Base-by-base conservation (phyloP, 768 basidiomycete species). In the Grammothele lineata region DNA sequence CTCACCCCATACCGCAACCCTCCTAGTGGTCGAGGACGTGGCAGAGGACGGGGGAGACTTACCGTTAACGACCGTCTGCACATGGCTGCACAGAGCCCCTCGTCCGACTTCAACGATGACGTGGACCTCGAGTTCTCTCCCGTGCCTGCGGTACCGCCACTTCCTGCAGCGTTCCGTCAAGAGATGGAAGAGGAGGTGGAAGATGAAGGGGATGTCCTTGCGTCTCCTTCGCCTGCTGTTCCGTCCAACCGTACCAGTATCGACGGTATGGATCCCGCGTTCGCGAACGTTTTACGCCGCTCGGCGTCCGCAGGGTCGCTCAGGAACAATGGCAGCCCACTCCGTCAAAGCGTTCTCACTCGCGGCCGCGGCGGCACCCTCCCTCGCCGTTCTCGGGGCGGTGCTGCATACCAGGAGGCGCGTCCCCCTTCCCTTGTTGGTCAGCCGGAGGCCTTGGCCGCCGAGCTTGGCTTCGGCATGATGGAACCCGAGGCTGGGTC, bases 201-300 rank as follows among this genome's bases (percentile, higher is more conserved):
- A 6, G 67, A 65, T 12, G 49, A 55, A n/a, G 55, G 48, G 2
- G 60, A 60, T 18, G 53, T 59, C 30, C 51, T 61, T 10, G 55
- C 63, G 2, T 75, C 74, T 3, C 72, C 74, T 1, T 67, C 72
- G 8, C 69, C 66, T 9, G 62, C 65, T 30, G 60, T 68, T 32
- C 65, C 61, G 8, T 83, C 82, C 3, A 85, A 86, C 56, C 73
- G 83, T 27, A 78, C 78, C 5, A 87, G 83, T 56, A 76, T 89
- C 4, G 88, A 92, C 46, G 89, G 88, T 36, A 88, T 93, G 85
- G 91, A 92, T 51, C 91, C 92, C 9, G 75, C 69, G 1, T 93
- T 89, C 58, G 88, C 89, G 43, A 87, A 87, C 49, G 74, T 90
- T 12, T 78, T 92, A 37, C 78, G 78, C 45, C 81, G 83, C 33